Base-by-base conservation (phyloP, 2,329 filamentous ascomycete genomes). In the Aspergillus piperis region DNA sequence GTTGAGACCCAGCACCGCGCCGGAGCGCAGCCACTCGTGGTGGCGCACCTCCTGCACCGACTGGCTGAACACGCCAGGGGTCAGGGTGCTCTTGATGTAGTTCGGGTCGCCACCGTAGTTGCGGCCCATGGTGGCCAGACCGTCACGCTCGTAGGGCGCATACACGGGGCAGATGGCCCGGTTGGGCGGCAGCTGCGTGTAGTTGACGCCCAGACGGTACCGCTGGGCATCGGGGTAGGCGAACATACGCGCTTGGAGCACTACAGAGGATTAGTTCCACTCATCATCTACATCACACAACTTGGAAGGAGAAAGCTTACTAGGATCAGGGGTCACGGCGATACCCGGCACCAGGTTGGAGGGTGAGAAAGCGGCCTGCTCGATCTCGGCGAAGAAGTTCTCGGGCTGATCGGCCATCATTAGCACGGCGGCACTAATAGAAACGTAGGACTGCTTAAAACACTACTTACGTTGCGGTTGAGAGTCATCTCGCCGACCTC, bases 361-460 rank as follows among this genome's bases (percentile, higher is more conserved):
- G 0, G 88, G 88, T 0, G 84, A 86, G 68, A 90, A 90, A 0
- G 86, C 84, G 0, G 85, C 83, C 74, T 90, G 87, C 72, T 90
- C 88, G 50, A 89, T 84, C 66, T 90, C 87, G 42, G 82, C 77
- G 65, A 88, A 88, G 74, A 88, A 89, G 71, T 90, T 88, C 50
- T 79, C 71, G 1, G 81, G 70, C 71, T 73, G 50, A 44, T 13
- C 3, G 8, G 3, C 3, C 1, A 23, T 44, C 41, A 11, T 13
- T 17, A 47, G 2, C 2, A 4, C 41, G 10, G 27, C 11, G 8
- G 23, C 2, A 23, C 6, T 10, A 21, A 44, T 44, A 25, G 23
- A 25, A 25, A 25, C 7, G 23, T 25, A 25, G 23, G 23, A 25
- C 23, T 25, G 8, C 23, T 25, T 5, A 25, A 3, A 17, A 21